phyloP scores from a whole-genome alignment of 1,284 basidiomycete species.

The Entoloma clypeatum region DNA sequence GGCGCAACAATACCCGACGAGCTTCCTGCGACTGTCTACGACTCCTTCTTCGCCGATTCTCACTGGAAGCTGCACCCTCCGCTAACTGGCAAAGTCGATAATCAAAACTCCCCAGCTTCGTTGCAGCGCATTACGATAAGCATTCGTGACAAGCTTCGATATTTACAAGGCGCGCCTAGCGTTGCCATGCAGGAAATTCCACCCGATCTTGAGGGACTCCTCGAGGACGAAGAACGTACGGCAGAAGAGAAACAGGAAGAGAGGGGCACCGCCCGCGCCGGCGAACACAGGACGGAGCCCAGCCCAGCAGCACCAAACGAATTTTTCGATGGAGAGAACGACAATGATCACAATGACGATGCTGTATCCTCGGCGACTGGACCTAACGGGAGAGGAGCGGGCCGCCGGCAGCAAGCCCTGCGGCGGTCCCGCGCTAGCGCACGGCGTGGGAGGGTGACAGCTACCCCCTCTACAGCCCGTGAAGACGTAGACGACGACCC shows the following conservation, averaged over 20 bases:
- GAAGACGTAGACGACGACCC: conserved; percentile 22
- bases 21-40: conserved; percentile 87
- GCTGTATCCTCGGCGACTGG: conserved; percentile 15
- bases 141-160: conserved; percentile 89
- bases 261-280: conserved; percentile 50
- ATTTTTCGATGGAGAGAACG: conserved; percentile 70
- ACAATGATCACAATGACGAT: conserved; percentile 50
- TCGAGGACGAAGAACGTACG: conserved; percentile 74
- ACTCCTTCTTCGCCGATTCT: conserved; percentile 89
- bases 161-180: conserved; percentile 92
- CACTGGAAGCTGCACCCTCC: conserved; percentile 93
- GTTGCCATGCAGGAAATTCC: conserved; percentile 97
- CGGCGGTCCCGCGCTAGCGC: conserved; percentile 31
- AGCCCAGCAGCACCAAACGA: conserved; percentile 59
- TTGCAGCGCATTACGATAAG: conserved; percentile 84
- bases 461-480: conserved; percentile 15
- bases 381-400: conserved; percentile 19
- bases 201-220: conserved; percentile 80
- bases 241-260: conserved; percentile 73
- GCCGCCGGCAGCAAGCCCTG: conserved; percentile 25
- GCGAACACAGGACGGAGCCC: conserved; percentile 53
- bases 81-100: conserved; percentile 87
- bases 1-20: conserved; percentile 82
- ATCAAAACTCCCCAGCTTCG: conserved; percentile 81
- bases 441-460: conserved; percentile 27